phyloP scores from a whole-genome alignment of 768 basidiomycete genomes.

The Astraeus odoratus region DNA sequence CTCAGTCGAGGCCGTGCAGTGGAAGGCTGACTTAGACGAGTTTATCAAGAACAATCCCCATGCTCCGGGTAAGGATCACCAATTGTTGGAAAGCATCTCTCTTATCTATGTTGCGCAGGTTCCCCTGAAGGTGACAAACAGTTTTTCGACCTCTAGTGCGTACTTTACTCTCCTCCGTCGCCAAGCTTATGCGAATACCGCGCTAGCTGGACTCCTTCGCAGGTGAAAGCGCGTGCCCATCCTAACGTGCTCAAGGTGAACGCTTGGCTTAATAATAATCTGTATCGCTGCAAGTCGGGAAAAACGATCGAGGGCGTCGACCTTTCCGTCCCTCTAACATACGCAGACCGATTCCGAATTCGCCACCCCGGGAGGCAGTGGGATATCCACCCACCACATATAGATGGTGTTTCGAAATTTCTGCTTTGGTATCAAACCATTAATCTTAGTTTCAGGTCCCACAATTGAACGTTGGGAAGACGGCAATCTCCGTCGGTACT shows the following conservation, averaged over 20 bases:
- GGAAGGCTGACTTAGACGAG: slow-evolving; percentile 51
- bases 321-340: slow-evolving; percentile 53
- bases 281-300: slow-evolving; percentile 44
- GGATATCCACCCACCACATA: slow-evolving; percentile 46
- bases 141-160: slow-evolving; percentile 69
- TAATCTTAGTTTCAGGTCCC: slow-evolving; percentile 40
- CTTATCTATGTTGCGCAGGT: slow-evolving; percentile 29
- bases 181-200: neutral
- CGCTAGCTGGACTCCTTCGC: slow-evolving; percentile 45
- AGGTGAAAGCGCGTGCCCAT: slow-evolving; percentile 64
- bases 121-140: slow-evolving; percentile 54
- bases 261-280: slow-evolving; percentile 59
- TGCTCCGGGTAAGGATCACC: slow-evolving; percentile 37
- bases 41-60: slow-evolving; percentile 53
- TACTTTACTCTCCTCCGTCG: neutral
- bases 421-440: neutral
- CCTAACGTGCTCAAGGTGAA: slow-evolving; percentile 54
- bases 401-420: slow-evolving; percentile 36
- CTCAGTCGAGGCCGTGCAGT: slow-evolving; percentile 44
- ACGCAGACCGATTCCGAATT: slow-evolving; percentile 72
- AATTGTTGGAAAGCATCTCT: neutral
- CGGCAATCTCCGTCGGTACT: slow-evolving; percentile 48
- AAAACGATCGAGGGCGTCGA: slow-evolving; percentile 46
- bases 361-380: slow-evolving; percentile 58
- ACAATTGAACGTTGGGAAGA: slow-evolving; percentile 75